Evolutionary conservation across 805 yeast species (phyloP), one percentile per base, ranked within the genome.

Genomic region (Ogataea philodendri): DNA sequence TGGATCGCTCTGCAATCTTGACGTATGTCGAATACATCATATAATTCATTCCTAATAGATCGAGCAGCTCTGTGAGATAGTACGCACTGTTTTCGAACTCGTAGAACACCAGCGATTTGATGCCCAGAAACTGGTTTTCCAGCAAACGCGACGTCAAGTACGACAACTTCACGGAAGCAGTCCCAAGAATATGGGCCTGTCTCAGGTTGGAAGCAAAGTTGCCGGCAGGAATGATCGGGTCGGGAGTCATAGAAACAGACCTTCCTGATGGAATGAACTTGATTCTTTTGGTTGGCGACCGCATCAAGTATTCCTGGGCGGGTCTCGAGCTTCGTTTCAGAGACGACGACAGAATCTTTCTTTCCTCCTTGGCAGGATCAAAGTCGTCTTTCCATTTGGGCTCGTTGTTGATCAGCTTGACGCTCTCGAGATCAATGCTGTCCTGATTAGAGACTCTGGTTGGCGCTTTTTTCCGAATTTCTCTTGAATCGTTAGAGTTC

Each of bases 61-160:
- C 88, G 31, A 82, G 49, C 9, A 78, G 62, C 46, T 82, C 89
- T 0, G 84, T 71, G 18, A 81, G 51, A 51, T 78, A 80, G 50
- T 75, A 81, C 0, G 87, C 88, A 30, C 77, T 70, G 44, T 81
- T 86, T 52, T 79, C 85, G 55, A 76, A 78, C 44, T 81, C 87
- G 51, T 75, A 82, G 52, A 81, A 81, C 0, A 81, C 76, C 17
- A 81, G 64, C 10, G 81, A 71, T 52, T 81, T 77, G 33, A 73
- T 51, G 3, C 66, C 64, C 7, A 52, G 36, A 7, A 45, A 39
- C 42, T 75, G 76, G 48, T 80, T 74, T 32, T 76, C 80, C 17
- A 77, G 51, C 7, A 80, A 47, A 40, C 75, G 62, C 10, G 80
- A 63, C 0, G 75, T 66, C 39, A 81, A 57, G 43, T 81, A 81